These are phyloP conservation scores for Eutrema japonicum DNA, from an alignment of 345 rosid genomes.

Conservation along the genomic window DNA sequence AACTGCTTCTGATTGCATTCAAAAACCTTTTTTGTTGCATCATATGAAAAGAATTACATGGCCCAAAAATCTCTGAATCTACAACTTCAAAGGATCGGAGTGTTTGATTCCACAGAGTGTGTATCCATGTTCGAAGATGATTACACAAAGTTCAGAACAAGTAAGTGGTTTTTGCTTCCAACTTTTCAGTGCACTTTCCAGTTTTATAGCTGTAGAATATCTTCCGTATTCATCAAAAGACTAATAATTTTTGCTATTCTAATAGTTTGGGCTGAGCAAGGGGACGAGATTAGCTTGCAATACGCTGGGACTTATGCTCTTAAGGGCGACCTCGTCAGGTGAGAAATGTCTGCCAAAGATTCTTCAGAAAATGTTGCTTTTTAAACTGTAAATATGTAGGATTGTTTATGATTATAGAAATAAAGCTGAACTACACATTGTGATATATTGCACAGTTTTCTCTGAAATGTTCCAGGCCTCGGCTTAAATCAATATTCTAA, in stretches of 20 bases:
- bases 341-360: slow-evolving; percentile 20
- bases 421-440: not conserved
- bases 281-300: slow-evolving; percentile 94
- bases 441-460: not conserved
- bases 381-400: not conserved
- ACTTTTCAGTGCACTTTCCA: slow-evolving; percentile 10
- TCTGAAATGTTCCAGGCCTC: not conserved
- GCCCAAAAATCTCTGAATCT: slow-evolving; percentile 71
- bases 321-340: slow-evolving; percentile 98
- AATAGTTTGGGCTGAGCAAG: slow-evolving; percentile 98
- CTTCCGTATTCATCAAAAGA: slow-evolving; percentile 19
- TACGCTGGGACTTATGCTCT: slow-evolving; percentile 94
- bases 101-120: slow-evolving; percentile 59
- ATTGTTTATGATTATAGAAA: not conserved
- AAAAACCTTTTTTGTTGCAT: slow-evolving; percentile 34
- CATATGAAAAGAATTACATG: slow-evolving; percentile 64
- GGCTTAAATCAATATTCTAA: slow-evolving; percentile 4
- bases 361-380: not conserved
- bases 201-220: not conserved
- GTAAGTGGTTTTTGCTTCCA: slow-evolving; percentile 52
- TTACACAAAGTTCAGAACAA: slow-evolving; percentile 66
- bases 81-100: slow-evolving; percentile 75
- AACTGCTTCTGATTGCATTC: slow-evolving; percentile 23
- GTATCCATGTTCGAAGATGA: slow-evolving; percentile 68
- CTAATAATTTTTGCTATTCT: slow-evolving; percentile 22